Evolutionary conservation across 2,329 filamentous ascomycete species (phyloP).

Genomic region (Apiospora pterosperma): DNA sequence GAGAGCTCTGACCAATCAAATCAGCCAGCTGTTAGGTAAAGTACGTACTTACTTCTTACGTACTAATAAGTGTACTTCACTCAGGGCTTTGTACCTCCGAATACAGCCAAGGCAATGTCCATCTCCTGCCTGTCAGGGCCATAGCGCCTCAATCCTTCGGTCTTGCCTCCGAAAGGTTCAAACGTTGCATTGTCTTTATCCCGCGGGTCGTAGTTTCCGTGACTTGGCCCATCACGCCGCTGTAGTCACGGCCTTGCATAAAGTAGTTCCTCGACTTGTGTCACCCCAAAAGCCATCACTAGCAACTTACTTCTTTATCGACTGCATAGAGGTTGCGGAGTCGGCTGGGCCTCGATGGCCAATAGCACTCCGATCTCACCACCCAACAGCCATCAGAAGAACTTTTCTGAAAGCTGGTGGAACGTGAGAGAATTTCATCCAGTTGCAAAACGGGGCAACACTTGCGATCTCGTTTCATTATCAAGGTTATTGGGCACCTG

Average conservation of each 20-base stretch:
- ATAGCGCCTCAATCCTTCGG: background rate
- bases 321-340: background rate
- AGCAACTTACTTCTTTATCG: background rate
- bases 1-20: background rate
- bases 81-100: too few relatives aligned
- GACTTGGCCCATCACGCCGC: conserved; percentile 1
- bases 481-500: conserved; percentile 1
- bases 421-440: conserved; percentile 2
- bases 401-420: conserved; percentile 1
- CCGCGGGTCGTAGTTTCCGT: background rate
- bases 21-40: background rate
- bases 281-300: background rate
- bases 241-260: background rate
- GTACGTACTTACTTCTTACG: too few relatives aligned
- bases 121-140: background rate
- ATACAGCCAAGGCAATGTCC: background rate
- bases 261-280: conserved; percentile 1
- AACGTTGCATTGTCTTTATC: background rate
- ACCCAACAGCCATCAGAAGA: background rate
- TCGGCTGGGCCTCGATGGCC: background rate
- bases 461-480: background rate
- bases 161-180: background rate
- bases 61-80: too few relatives aligned
- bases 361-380: background rate
- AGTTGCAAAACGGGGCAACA: conserved; percentile 1